A percentile compares a stretch with the other conserved stretches of the same genome.
Conservation (phyloP, 169 alveolate genomes). For the Eimeria falciformis region DNA sequence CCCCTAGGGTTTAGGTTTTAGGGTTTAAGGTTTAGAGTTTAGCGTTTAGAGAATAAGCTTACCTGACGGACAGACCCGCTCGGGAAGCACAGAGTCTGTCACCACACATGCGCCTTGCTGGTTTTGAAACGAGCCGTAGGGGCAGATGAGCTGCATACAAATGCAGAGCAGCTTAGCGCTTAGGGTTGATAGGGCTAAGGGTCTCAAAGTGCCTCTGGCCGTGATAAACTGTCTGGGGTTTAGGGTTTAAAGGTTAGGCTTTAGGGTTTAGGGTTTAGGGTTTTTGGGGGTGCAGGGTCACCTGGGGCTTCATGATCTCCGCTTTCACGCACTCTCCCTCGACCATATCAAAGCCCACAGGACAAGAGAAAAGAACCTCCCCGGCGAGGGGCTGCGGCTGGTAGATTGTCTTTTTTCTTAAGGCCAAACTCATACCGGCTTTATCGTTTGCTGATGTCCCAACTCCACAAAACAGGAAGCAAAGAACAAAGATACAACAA, state of each 20-base stretch:
- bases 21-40: neutral
- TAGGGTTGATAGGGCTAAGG: constrained; percentile 23
- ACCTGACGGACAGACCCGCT: constrained; percentile 55
- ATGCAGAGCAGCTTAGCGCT: neutral
- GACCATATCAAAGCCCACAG: neutral
- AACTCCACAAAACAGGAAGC: too few species aligned
- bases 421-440: too few species aligned
- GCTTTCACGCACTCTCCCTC: constrained; percentile 8
- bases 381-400: neutral
- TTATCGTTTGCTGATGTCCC: too few species aligned
- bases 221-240: neutral
- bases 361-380: constrained; percentile 13
- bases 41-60: neutral
- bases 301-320: constrained; percentile 10
- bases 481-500: too few species aligned
- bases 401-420: too few species aligned
- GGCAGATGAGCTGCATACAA: constrained; percentile 30
- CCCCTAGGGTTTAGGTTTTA: neutral
- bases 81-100: constrained; percentile 44
- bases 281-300: neutral
- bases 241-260: neutral
- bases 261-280: constrained; percentile 37
- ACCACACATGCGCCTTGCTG: constrained; percentile 46
- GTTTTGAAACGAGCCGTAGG: constrained; percentile 20
- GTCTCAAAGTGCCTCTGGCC: neutral